Percentiles rank a stretch among this genome's conserved stretches.
phyloP scores from a whole-genome alignment of 2,329 filamentous ascomycete species.

The Xylariaceae sp. region DNA sequence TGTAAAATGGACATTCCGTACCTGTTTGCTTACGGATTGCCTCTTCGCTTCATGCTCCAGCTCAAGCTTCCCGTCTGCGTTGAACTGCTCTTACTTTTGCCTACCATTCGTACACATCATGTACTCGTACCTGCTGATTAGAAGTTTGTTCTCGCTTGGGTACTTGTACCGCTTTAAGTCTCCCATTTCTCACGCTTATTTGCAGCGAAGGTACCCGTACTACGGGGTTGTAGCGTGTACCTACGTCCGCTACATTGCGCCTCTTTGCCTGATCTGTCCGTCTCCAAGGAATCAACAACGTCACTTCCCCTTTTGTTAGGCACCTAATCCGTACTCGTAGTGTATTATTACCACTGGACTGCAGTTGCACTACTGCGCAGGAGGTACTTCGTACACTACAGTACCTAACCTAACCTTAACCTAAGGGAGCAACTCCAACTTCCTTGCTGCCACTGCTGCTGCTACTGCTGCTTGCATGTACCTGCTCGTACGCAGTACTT shows the following conservation, averaged over 20 bases:
- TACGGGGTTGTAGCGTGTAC: neutral
- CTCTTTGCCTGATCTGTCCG: neutral
- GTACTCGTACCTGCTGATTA: too few relatives aligned
- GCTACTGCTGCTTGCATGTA: too few relatives aligned
- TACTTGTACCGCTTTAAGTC: too few relatives aligned
- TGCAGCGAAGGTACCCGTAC: neutral
- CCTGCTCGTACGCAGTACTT: too few relatives aligned
- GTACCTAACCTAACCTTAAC: neutral
- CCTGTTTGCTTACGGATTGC: too few relatives aligned
- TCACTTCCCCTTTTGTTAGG: slow-evolving; percentile 9
- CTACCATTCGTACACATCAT: too few relatives aligned
- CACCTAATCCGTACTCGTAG: slow-evolving; percentile 5
- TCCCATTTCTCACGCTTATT: too few relatives aligned
- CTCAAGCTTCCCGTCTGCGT: too few relatives aligned
- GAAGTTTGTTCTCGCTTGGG: too few relatives aligned
- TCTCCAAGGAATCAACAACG: slow-evolving; percentile 1
- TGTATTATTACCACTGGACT: neutral
- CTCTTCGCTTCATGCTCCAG: too few relatives aligned
- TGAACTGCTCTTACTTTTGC: too few relatives aligned
- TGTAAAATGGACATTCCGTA: too few relatives aligned
- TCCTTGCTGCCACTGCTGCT: slow-evolving; percentile 1
- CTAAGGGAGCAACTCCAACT: neutral
- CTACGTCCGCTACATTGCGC: neutral
- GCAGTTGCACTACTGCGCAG: neutral
- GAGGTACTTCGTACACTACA: neutral